Conservation (phyloP, 768 basidiomycete species). For the Lanmaoa rubissima region DNA sequence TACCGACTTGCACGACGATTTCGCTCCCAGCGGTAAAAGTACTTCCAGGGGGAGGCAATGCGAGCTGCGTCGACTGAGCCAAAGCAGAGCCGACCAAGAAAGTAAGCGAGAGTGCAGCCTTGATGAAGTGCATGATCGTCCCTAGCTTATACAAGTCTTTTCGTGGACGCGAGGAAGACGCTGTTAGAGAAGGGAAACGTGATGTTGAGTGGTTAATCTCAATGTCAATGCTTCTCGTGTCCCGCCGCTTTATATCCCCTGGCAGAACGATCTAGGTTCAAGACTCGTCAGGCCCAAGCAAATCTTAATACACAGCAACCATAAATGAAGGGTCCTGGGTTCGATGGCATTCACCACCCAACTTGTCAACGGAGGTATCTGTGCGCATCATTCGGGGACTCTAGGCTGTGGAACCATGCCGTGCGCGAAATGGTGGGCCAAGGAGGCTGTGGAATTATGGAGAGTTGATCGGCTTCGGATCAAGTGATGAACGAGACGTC, state of each 20-base stretch:
- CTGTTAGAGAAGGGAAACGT: not conserved
- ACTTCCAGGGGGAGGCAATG: constrained; percentile 7
- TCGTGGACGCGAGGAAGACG: not conserved
- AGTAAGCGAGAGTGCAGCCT: constrained; percentile 12
- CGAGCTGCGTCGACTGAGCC: constrained; percentile 16
- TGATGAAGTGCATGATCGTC: constrained; percentile 18
- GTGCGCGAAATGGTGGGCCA: not conserved
- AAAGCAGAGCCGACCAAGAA: constrained; percentile 10
- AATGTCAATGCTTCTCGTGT: not conserved
- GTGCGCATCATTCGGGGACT: constrained; percentile 4
- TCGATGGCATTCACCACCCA: not conserved
- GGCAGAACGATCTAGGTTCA: not conserved
- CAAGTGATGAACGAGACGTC: not conserved
- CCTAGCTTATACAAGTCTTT: not conserved
- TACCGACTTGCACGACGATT: constrained; percentile 15
- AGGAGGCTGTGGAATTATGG: not conserved
- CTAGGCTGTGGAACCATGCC: not conserved
- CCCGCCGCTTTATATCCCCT: constrained; percentile 17
- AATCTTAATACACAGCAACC: not conserved
- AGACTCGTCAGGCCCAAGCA: not conserved
- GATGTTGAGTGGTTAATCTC: not conserved
- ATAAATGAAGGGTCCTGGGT: not conserved
- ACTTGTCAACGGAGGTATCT: not conserved
- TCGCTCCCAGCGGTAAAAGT: constrained; percentile 8
- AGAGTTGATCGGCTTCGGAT: constrained; percentile 8